Percentiles rank a stretch among this genome's conserved stretches.
Conservation (phyloP, 192 early-diverging fungal species). For the Umbelopsis vinacea region DNA sequence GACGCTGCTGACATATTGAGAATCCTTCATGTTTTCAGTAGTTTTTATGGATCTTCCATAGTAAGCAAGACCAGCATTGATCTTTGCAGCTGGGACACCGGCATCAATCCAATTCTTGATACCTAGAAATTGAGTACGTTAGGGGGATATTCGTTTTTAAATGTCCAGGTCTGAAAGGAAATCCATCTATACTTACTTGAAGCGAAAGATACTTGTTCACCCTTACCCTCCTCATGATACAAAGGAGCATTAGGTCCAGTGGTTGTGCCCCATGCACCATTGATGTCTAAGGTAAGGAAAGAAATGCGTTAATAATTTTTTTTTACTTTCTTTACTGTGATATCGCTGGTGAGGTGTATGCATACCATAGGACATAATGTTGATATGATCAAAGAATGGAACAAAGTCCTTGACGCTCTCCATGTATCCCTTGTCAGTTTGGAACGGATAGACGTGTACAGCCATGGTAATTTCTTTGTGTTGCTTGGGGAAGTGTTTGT, state of each 20-base stretch:
- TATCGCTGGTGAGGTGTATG: constrained; percentile 20
- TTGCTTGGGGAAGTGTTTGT: constrained; percentile 42
- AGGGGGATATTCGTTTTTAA: too few relatives aligned
- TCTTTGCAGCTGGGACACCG: constrained; percentile 60
- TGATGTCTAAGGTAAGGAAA: constrained; percentile 32
- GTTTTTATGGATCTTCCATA: constrained; percentile 66
- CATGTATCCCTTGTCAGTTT: constrained; percentile 46
- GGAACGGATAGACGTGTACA: constrained; percentile 62
- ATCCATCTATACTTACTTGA: constrained; percentile 23
- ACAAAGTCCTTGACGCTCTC: constrained; percentile 57
- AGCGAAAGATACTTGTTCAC: constrained; percentile 46
- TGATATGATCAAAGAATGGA: constrained; percentile 59
- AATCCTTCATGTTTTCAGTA: constrained; percentile 33
- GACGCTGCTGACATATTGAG: constrained; percentile 44
- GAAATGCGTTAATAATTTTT: neutral
- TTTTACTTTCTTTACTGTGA: neutral
- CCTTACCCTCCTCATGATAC: constrained; percentile 36
- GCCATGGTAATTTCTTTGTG: constrained; percentile 65
- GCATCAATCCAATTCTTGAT: constrained; percentile 60
- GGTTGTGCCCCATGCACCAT: constrained; percentile 61
- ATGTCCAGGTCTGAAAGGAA: neutral
- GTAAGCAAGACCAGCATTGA: constrained; percentile 63
- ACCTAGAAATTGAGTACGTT: constrained; percentile 26
- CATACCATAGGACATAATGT: constrained; percentile 72
- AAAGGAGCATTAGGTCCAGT: constrained; percentile 70